Base-by-base conservation (phyloP, 495 filamentous ascomycete species). In the Lasiosphaeria miniovina region DNA sequence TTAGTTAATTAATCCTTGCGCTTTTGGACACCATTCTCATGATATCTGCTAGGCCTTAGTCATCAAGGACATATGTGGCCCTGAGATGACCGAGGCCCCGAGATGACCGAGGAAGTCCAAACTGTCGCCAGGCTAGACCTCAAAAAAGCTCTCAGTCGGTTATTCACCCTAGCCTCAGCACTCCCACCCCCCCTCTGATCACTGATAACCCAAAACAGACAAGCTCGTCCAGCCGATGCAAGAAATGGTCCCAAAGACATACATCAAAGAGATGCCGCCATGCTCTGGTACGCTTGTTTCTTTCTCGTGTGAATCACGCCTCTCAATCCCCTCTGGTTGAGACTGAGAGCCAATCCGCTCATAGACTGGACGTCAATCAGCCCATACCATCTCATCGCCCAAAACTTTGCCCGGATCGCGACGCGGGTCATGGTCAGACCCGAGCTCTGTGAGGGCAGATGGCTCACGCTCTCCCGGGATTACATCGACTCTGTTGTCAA, bases 381-480 rank as follows among this genome's bases (percentile, higher is more conserved):
- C 49, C 49, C 24, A 9, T 33, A 52, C 49, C 24, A 36, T 52
- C 36, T 52, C 49, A 32, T 52, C 33, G 49, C 49, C 9, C 49
- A 52, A 17, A 36, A 11, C n/a, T 52, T 52, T 33, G 49, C 49
- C 49, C 49, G 49, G 10, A n/a, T 52, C 49, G 10, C 49, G 10
- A 36, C 49, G 10, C 24, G n/a, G 31, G 49, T 52, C 5, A 7
- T 52, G 33, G 49, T 52, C 49, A 24, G 49, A 52, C 49, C 49
- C n/a, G 49, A 52, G 49, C 49, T 52, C 4, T 32, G 24, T n/a
- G 33, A 52, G 34, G 49, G 49, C 49, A 52, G 49, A 36, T 52
- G 49, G 49, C 49, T 36, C 17, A 52, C 24, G 7, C 49, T 52
- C 24, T 52, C 49, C 17, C 49, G 49, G 17, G 49, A 52, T n/a